These are phyloP conservation scores for Aspergillus sp. DNA, from an alignment of 2,329 filamentous ascomycete species.

Conservation along the genomic window DNA sequence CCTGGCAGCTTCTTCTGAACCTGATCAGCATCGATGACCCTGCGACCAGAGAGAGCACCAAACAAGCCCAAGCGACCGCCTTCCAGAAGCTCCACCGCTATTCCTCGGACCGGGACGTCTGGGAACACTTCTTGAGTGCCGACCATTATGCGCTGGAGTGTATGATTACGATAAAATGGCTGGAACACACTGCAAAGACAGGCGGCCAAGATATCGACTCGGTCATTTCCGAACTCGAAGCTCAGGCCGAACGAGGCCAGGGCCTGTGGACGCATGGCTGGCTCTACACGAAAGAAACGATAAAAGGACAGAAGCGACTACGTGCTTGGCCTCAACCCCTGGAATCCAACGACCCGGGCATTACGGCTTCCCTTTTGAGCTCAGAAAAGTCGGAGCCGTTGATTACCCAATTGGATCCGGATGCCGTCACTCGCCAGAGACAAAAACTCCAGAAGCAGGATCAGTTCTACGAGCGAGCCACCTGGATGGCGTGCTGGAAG, in stretches of 20 bases:
- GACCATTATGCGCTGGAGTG: slow-evolving; percentile 75
- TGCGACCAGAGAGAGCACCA: slow-evolving; percentile 37
- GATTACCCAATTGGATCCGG: slow-evolving; percentile 87
- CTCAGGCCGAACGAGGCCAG: slow-evolving; percentile 68
- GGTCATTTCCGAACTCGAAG: slow-evolving; percentile 71
- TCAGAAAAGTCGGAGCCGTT: slow-evolving; percentile 61
- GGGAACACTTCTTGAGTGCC: slow-evolving; percentile 69
- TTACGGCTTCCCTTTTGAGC: slow-evolving; percentile 56
- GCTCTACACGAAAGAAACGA: slow-evolving; percentile 84
- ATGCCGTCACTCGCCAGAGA: slow-evolving; percentile 77
- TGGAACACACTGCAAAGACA: slow-evolving; percentile 71
- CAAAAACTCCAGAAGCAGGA: slow-evolving; percentile 77
- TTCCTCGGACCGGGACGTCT: slow-evolving; percentile 61
- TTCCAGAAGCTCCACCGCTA: slow-evolving; percentile 52
- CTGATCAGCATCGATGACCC: slow-evolving; percentile 69
- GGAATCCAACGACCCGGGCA: slow-evolving; percentile 59
- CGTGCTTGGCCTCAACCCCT: slow-evolving; percentile 64
- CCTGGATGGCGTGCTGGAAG: slow-evolving; percentile 93
- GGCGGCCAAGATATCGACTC: slow-evolving; percentile 70
- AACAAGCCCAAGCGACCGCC: slow-evolving; percentile 37
- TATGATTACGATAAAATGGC: slow-evolving; percentile 77
- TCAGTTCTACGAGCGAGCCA: slow-evolving; percentile 81
- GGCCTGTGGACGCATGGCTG: slow-evolving; percentile 85
- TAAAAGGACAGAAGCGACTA: slow-evolving; percentile 85
- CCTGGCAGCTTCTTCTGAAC: slow-evolving; percentile 80